Conservation (phyloP, 371 early-diverging fungal species). For the Umbelopsis sp. region DNA sequence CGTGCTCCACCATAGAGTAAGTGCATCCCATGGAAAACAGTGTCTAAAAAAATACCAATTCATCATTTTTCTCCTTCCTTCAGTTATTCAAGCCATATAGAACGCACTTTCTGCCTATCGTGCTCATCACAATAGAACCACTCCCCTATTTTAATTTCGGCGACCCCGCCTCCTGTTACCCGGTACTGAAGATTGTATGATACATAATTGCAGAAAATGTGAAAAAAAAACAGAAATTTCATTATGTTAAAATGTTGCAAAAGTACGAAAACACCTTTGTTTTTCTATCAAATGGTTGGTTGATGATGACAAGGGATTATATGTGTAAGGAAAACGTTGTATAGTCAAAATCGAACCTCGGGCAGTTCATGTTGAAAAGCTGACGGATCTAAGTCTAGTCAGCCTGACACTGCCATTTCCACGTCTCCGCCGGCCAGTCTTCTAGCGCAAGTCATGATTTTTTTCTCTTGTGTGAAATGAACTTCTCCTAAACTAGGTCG, state of each 20-base stretch:
- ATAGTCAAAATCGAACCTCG: background rate
- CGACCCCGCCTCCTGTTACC: too few species aligned
- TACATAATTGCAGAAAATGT: too few species aligned
- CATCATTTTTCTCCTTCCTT: background rate
- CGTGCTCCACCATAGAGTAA: slow-evolving; percentile 24
- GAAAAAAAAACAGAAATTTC: too few species aligned
- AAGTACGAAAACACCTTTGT: too few species aligned
- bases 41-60: background rate
- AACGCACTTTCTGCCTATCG: slow-evolving; percentile 20
- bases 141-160: background rate
- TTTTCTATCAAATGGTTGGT: too few species aligned
- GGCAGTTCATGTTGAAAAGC: background rate
- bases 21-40: background rate
- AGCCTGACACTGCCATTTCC: background rate
- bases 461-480: slow-evolving; percentile 1
- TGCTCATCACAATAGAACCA: slow-evolving; percentile 14
- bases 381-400: background rate
- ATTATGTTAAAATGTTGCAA: too few species aligned
- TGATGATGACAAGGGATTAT: too few species aligned
- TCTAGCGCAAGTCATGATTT: slow-evolving; percentile 4
- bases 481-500: background rate
- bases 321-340: too few species aligned
- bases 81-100: slow-evolving; percentile 17
- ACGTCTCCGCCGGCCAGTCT: background rate
- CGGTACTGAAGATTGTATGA: too few species aligned